These are phyloP conservation scores for Cadophora gregata DNA, from an alignment of 2,329 filamentous ascomycete genomes.

Conservation along the genomic window DNA sequence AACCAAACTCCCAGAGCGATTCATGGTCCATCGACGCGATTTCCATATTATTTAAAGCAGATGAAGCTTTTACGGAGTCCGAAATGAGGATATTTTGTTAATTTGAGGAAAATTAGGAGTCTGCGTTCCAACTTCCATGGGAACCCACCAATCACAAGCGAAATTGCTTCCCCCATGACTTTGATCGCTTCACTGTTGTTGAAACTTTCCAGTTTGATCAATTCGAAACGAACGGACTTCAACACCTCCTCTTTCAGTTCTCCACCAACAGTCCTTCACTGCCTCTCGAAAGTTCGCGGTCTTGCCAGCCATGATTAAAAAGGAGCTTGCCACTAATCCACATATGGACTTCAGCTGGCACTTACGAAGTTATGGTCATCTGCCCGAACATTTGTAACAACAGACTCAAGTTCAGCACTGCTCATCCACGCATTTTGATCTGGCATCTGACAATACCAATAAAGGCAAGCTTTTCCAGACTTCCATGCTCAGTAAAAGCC, in stretches of 20 bases:
- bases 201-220: not conserved
- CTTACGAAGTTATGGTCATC: not conserved
- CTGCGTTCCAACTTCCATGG: not conserved
- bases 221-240: slow-evolving; percentile 7
- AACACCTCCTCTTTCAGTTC: not conserved
- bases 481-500: not conserved
- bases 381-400: not conserved
- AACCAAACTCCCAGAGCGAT: not conserved
- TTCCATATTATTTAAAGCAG: not conserved
- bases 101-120: slow-evolving; percentile 4
- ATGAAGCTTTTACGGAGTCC: slow-evolving; percentile 8
- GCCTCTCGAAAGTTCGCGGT: not conserved
- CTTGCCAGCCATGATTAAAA: not conserved
- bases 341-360: not conserved
- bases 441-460: not conserved
- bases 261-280: not conserved
- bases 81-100: not conserved
- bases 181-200: not conserved
- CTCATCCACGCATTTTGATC: not conserved
- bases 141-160: slow-evolving; percentile 15
- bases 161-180: not conserved
- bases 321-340: not conserved
- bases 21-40: not conserved
- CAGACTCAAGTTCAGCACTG: not conserved
- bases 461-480: not conserved